Conservation (phyloP, 2,329 filamentous ascomycete genomes). For the Metarhizium robertsii region DNA sequence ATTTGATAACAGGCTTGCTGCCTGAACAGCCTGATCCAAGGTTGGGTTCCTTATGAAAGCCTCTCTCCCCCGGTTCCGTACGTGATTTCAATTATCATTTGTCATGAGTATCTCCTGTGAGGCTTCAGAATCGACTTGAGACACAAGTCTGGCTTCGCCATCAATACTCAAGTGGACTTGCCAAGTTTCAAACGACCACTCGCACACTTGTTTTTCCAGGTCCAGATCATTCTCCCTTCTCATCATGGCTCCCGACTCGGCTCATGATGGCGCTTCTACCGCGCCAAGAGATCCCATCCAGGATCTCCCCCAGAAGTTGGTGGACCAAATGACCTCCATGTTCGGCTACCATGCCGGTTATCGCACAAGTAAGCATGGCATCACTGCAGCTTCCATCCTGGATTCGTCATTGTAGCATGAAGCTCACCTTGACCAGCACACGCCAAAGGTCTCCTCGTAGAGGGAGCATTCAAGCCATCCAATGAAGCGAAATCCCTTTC, state of each 20-base stretch:
- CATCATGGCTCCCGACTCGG: background rate
- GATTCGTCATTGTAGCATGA: background rate
- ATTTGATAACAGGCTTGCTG: background rate
- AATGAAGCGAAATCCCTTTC: constrained; percentile 5
- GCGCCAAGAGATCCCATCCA: background rate
- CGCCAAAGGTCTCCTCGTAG: constrained; percentile 5
- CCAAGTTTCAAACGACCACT: too few species aligned
- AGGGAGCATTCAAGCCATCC: constrained; percentile 9
- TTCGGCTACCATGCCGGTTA: background rate
- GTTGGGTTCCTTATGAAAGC: background rate
- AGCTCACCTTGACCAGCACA: background rate
- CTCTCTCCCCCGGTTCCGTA: background rate
- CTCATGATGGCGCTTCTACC: background rate
- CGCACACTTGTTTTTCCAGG: background rate
- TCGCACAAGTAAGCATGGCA: background rate
- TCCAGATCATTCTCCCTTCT: background rate
- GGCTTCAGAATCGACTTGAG: background rate
- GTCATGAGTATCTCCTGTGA: background rate
- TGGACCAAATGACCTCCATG: background rate
- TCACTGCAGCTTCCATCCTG: background rate
- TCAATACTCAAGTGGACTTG: too few species aligned
- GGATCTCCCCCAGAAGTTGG: background rate
- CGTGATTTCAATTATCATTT: background rate
- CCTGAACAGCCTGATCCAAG: background rate
- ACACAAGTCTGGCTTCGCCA: too few species aligned